These are phyloP conservation scores for Colletotrichum scovillei DNA, from an alignment of 2,329 filamentous ascomycete species.

Conservation along the genomic window DNA sequence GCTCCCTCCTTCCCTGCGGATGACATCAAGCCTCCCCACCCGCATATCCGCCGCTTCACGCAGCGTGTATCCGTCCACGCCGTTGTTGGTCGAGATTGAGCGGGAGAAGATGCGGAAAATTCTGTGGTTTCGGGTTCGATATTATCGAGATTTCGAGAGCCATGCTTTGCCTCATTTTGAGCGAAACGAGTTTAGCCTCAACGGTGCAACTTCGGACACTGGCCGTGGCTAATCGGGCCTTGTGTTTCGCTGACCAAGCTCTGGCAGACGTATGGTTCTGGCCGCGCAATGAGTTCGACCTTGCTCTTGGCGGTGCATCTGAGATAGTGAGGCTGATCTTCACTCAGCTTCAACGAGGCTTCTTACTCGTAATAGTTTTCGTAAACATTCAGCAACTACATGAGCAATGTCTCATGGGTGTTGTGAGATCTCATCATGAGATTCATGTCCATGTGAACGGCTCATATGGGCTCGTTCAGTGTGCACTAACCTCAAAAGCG, in stretches of 20 bases:
- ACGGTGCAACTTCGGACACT: background rate
- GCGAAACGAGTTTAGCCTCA: background rate
- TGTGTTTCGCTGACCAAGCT: background rate
- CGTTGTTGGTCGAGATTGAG: constrained; percentile 26
- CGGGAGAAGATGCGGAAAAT: constrained; percentile 30
- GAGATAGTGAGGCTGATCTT: background rate
- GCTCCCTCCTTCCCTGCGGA: constrained; percentile 32
- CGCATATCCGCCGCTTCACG: constrained; percentile 31
- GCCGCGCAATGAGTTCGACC: background rate
- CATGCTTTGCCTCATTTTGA: background rate
- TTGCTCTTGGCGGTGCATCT: background rate
- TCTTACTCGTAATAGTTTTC: too few species aligned
- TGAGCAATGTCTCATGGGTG: background rate
- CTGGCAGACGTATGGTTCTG: background rate
- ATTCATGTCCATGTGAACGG: background rate
- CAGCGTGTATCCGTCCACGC: constrained; percentile 18
- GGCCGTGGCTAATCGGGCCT: constrained; percentile 9
- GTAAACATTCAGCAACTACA: background rate
- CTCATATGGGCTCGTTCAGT: background rate
- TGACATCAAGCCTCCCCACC: constrained; percentile 35
- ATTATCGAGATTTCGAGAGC: background rate
- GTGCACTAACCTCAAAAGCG: background rate
- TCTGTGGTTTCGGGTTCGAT: background rate
- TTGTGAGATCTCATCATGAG: background rate
- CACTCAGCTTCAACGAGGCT: background rate